Evolutionary conservation across 192 early-diverging fungal species (phyloP).

Genomic region (Coemansia biformis): DNA sequence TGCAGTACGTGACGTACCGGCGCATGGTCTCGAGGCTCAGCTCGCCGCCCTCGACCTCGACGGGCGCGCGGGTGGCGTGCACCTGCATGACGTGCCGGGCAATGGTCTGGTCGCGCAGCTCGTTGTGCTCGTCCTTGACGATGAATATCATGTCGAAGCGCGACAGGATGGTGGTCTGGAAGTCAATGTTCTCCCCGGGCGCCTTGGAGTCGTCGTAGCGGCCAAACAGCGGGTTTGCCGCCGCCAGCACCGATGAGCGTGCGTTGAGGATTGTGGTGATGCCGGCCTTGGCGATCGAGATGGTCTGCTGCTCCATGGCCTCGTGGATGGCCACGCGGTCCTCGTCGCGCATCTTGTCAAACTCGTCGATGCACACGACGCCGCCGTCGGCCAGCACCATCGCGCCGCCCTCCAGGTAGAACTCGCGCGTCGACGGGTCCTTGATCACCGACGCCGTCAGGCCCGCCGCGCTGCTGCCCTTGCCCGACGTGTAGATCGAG

Average conservation of each 20-base stretch:
- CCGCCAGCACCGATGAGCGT: conserved; percentile 92
- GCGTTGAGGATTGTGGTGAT: conserved; percentile 99
- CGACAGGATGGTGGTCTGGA: conserved; percentile 98
- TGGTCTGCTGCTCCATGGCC: conserved; percentile 99
- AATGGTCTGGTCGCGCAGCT: conserved; percentile 82
- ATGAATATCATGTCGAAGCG: conserved; percentile 99
- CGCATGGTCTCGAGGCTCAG: conserved; percentile 93
- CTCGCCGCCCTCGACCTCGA: conserved; percentile 67
- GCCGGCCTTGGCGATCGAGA: conserved; percentile 99
- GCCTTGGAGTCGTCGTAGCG: conserved; percentile 97
- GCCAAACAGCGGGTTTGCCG: conserved; percentile 97
- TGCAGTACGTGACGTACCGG: conserved; percentile 94
- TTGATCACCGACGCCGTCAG: conserved; percentile 96
- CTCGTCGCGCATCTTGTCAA: conserved; percentile 99
- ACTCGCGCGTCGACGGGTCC: conserved; percentile 87
- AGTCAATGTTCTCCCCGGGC: conserved; percentile 99
- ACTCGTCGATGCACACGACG: conserved; percentile 99
- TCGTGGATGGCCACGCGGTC: conserved; percentile 99
- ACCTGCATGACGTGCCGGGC: conserved; percentile 95
- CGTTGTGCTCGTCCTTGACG: conserved; percentile 95
- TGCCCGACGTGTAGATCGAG: conserved; percentile 98
- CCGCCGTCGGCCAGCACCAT: conserved; percentile 99
- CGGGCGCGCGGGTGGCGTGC: conserved; percentile 72
- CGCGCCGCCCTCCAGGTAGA: conserved; percentile 96
- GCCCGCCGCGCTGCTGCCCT: conserved; percentile 97